Evolutionary conservation across 192 early-diverging fungal species (phyloP).

Genomic region (Backusella australiensis): DNA sequence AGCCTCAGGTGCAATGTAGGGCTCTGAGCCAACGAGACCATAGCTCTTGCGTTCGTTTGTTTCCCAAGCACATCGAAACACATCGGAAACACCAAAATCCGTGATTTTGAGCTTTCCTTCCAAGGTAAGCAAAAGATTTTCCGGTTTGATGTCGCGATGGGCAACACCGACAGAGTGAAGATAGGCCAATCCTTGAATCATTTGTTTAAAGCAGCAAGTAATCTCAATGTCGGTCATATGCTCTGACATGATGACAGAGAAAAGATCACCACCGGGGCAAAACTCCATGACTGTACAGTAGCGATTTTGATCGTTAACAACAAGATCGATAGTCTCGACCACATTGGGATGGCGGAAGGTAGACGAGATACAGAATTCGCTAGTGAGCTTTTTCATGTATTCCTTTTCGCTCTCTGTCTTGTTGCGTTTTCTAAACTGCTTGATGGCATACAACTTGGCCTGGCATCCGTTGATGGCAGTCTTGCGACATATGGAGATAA

Average conservation of each 20-base stretch:
- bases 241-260: slow-evolving; percentile 74
- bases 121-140: slow-evolving; percentile 86
- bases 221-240: slow-evolving; percentile 68
- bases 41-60: slow-evolving; percentile 66
- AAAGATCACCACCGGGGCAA: slow-evolving; percentile 91
- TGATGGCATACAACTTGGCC: slow-evolving; percentile 84
- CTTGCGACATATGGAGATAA: slow-evolving; percentile 77
- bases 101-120: slow-evolving; percentile 87
- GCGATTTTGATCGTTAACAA: slow-evolving; percentile 83
- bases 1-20: slow-evolving; percentile 96
- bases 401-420: slow-evolving; percentile 91
- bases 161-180: slow-evolving; percentile 94
- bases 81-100: slow-evolving; percentile 96
- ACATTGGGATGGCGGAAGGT: slow-evolving; percentile 89
- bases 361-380: slow-evolving; percentile 95
- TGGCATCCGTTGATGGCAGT: slow-evolving; percentile 38
- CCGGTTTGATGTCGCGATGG: slow-evolving; percentile 78
- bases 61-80: slow-evolving; percentile 87
- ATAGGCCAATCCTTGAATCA: slow-evolving; percentile 85
- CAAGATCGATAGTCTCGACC: slow-evolving; percentile 91
- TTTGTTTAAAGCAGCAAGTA: slow-evolving; percentile 93
- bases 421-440: slow-evolving; percentile 81
- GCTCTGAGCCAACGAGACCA: slow-evolving; percentile 89
- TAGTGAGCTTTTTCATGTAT: slow-evolving; percentile 93
- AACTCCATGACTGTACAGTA: slow-evolving; percentile 78